These are phyloP conservation scores for Pseudogymnoascus sp. DNA, from an alignment of 2,329 filamentous ascomycete species.

Conservation along the genomic window DNA sequence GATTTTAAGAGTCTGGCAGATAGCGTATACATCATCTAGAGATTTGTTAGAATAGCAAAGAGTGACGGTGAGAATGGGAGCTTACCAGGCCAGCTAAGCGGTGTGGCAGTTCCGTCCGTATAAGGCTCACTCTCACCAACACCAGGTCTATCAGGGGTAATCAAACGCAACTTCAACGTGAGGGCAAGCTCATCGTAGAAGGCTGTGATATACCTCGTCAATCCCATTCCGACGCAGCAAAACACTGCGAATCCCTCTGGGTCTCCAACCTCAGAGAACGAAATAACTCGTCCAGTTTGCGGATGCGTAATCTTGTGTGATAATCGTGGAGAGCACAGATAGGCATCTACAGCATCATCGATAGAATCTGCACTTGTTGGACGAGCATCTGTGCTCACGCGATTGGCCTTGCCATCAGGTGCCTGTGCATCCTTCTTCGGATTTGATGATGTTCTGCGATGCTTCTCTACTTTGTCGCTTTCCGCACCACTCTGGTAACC, in stretches of 20 bases:
- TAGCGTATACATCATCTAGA: slow-evolving; percentile 76
- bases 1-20: slow-evolving; percentile 86
- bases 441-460: background rate
- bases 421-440: background rate
- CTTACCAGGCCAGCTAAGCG: slow-evolving; percentile 88
- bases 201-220: slow-evolving; percentile 91
- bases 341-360: slow-evolving; percentile 79
- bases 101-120: slow-evolving; percentile 73
- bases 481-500: slow-evolving; percentile 8
- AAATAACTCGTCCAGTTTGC: slow-evolving; percentile 79
- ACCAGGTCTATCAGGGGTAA: slow-evolving; percentile 89
- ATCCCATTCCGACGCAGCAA: slow-evolving; percentile 94
- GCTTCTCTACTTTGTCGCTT: background rate
- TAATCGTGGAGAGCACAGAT: slow-evolving; percentile 73
- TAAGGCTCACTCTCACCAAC: slow-evolving; percentile 89
- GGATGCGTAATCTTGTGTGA: slow-evolving; percentile 86
- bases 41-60: slow-evolving; percentile 21
- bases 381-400: slow-evolving; percentile 54
- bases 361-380: slow-evolving; percentile 78
- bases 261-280: slow-evolving; percentile 94
- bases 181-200: slow-evolving; percentile 95
- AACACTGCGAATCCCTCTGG: slow-evolving; percentile 87
- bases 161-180: slow-evolving; percentile 80
- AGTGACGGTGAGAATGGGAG: slow-evolving; percentile 14
- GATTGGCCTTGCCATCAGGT: slow-evolving; percentile 36